Conservation (phyloP, 768 basidiomycete genomes). For the Podaxis sp. region DNA sequence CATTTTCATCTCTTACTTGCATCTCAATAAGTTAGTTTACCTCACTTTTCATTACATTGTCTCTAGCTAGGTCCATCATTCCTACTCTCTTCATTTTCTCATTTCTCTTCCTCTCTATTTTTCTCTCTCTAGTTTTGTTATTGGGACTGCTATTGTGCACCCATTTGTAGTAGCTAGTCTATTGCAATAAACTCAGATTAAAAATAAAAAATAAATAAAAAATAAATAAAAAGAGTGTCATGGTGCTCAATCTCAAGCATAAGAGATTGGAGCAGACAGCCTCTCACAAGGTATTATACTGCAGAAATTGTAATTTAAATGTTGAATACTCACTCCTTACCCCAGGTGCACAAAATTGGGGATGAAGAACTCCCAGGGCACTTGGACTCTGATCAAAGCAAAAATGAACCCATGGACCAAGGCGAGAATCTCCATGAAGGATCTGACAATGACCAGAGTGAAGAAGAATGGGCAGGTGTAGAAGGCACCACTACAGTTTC, state of each 20-base stretch:
- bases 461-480: slow-evolving; percentile 16
- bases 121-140: no score
- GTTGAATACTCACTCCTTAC: neutral
- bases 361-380: slow-evolving; percentile 6
- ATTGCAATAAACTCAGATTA: no score
- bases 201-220: no score
- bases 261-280: slow-evolving; percentile 18
- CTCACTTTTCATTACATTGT: no score
- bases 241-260: slow-evolving; percentile 24
- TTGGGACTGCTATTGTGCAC: no score
- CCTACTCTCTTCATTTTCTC: no score
- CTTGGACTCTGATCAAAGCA: slow-evolving; percentile 10
- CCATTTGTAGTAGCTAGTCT: no score
- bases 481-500: neutral
- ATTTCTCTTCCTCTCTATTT: no score
- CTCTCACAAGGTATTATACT: slow-evolving; percentile 20
- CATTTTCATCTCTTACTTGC: no score
- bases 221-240: no score
- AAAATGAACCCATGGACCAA: slow-evolving; percentile 9
- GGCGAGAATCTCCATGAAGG: slow-evolving; percentile 5
- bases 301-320: neutral
- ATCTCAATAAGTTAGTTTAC: no score
- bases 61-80: no score
- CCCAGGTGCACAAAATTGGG: slow-evolving; percentile 10
- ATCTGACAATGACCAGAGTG: neutral